phyloP scores from a whole-genome alignment of 2,329 filamentous ascomycete species.

The Aplosporella prunicola region DNA sequence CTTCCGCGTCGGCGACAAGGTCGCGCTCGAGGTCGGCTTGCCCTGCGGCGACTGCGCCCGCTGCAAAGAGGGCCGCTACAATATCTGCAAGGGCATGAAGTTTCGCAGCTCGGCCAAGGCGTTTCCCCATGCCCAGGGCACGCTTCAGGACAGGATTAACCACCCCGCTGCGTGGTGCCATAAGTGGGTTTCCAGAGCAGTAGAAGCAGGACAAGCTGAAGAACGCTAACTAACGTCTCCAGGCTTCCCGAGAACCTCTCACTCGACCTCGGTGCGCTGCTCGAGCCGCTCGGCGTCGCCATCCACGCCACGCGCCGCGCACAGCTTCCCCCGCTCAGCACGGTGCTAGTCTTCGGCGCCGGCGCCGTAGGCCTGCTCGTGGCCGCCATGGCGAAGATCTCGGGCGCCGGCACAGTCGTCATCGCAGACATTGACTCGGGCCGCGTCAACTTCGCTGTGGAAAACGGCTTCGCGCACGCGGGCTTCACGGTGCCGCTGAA shows the following conservation, averaged over 20 bases:
- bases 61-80: slow-evolving; percentile 50
- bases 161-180: slow-evolving; percentile 53
- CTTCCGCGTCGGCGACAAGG: slow-evolving; percentile 66
- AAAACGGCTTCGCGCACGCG: slow-evolving; percentile 39
- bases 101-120: slow-evolving; percentile 52
- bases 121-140: slow-evolving; percentile 55
- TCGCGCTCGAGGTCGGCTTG: slow-evolving; percentile 86
- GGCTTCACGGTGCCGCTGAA: slow-evolving; percentile 39
- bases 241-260: slow-evolving; percentile 43
- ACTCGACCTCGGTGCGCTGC: slow-evolving; percentile 47
- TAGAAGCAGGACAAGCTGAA: neutral
- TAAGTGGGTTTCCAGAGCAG: slow-evolving; percentile 22
- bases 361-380: slow-evolving; percentile 52
- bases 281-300: slow-evolving; percentile 53
- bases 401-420: slow-evolving; percentile 45
- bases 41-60: slow-evolving; percentile 60
- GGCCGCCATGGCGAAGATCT: slow-evolving; percentile 46
- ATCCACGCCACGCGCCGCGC: slow-evolving; percentile 51
- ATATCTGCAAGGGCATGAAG: slow-evolving; percentile 50
- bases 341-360: slow-evolving; percentile 51
- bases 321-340: slow-evolving; percentile 35
- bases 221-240: neutral
- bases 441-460: slow-evolving; percentile 46
- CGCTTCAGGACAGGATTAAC: slow-evolving; percentile 52
- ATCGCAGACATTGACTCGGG: slow-evolving; percentile 53